Percentiles rank a stretch among this genome's conserved stretches.
Evolutionary conservation across 371 early-diverging fungal genomes (phyloP).

Genomic region (Mucor saturninus): DNA sequence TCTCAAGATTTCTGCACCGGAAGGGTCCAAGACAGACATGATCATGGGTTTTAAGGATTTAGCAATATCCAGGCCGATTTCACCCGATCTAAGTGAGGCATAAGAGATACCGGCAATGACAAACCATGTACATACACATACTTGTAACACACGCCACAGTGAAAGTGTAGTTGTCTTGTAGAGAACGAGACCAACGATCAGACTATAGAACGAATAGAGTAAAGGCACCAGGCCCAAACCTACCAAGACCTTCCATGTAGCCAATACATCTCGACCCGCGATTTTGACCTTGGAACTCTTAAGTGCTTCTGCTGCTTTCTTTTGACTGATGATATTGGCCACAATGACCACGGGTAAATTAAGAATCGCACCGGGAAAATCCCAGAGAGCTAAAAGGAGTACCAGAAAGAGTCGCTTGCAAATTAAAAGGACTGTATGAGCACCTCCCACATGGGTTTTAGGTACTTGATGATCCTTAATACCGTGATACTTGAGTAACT

Average conservation of each 20-base stretch:
- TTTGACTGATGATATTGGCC: constrained; percentile 19
- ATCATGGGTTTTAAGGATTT: constrained; percentile 81
- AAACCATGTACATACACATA: constrained; percentile 50
- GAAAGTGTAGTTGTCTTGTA: constrained; percentile 20
- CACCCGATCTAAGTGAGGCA: constrained; percentile 79
- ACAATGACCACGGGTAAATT: constrained; percentile 23
- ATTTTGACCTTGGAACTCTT: constrained; percentile 88
- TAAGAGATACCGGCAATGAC: constrained; percentile 70
- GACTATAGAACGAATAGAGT: constrained; percentile 35
- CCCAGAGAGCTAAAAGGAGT: constrained; percentile 64
- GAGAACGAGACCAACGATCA: constrained; percentile 1
- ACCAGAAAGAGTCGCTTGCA: constrained; percentile 63
- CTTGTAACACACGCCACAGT: constrained; percentile 1
- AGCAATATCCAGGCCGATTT: constrained; percentile 81
- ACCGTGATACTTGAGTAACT: constrained; percentile 82
- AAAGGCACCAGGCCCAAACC: constrained; percentile 74
- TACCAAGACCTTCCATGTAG: constrained; percentile 91
- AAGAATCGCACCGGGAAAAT: constrained; percentile 65
- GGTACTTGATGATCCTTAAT: constrained; percentile 93
- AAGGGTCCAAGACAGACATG: constrained; percentile 63
- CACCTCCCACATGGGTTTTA: constrained; percentile 68
- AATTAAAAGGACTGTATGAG: constrained; percentile 63
- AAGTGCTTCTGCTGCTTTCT: constrained; percentile 66
- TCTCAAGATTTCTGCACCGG: constrained; percentile 56
- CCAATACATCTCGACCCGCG: constrained; percentile 88